Percentiles rank a stretch among this genome's conserved stretches.
Conservation (phyloP, 2,329 filamentous ascomycete genomes). For the Davidsoniella neocaledoniae region DNA sequence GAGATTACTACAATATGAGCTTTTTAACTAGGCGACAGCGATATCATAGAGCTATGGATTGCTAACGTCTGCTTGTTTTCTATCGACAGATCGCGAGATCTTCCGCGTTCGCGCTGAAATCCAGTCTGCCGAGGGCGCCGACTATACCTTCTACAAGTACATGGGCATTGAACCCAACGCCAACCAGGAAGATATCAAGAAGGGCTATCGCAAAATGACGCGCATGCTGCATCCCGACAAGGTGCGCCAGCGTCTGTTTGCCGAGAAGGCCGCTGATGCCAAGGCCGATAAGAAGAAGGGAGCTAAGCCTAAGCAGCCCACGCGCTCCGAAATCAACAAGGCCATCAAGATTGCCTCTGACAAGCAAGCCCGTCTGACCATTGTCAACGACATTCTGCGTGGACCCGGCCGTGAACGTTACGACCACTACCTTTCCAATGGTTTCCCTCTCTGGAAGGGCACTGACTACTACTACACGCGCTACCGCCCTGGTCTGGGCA, state of each 20-base stretch:
- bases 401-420: conserved; percentile 72
- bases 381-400: conserved; percentile 74
- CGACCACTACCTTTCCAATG: conserved; percentile 83
- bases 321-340: conserved; percentile 56
- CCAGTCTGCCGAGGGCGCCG: conserved; percentile 53
- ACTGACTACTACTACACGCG: conserved; percentile 97
- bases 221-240: conserved; percentile 84
- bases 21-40: neutral
- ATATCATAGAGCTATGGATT: neutral
- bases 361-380: conserved; percentile 65
- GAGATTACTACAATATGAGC: conserved; percentile 16
- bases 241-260: conserved; percentile 66
- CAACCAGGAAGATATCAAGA: conserved; percentile 75
- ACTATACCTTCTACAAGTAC: conserved; percentile 90
- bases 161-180: conserved; percentile 59
- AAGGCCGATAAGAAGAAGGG: conserved; percentile 25
- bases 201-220: conserved; percentile 82
- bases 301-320: conserved; percentile 54
- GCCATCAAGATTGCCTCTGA: conserved; percentile 69
- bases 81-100: conserved; percentile 71
- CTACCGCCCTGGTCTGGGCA: conserved; percentile 77
- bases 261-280: conserved; percentile 44
- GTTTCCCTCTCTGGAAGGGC: conserved; percentile 91
- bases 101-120: conserved; percentile 90
- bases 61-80: neutral